Evolutionary conservation across 768 basidiomycete genomes (phyloP).

Genomic region (Mycena belliarum): DNA sequence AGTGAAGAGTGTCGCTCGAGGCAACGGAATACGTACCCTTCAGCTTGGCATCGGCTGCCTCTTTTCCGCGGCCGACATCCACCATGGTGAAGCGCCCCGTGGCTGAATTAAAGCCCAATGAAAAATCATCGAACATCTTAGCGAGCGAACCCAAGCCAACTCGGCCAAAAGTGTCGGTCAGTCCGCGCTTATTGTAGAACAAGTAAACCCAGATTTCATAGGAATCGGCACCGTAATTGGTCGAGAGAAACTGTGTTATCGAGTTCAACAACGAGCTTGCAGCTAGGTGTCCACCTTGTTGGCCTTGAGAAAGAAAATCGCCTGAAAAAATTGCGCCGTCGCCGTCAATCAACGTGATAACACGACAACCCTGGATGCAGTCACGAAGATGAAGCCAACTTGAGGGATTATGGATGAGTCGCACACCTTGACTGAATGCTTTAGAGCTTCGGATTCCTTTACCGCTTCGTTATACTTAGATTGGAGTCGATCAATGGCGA

Average conservation of each 20-base stretch:
- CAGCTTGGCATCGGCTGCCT: constrained; percentile 75
- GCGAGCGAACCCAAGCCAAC: constrained; percentile 37
- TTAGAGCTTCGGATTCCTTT: constrained; percentile 40
- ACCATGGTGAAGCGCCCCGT: constrained; percentile 66
- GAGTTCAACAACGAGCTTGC: constrained; percentile 49
- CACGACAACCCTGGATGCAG: constrained; percentile 42
- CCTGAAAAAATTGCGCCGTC: constrained; percentile 62
- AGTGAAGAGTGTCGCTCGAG: background rate
- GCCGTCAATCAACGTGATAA: constrained; percentile 63
- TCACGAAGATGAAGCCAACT: too few species aligned
- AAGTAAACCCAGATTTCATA: constrained; percentile 64
- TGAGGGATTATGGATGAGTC: too few species aligned
- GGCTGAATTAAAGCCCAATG: constrained; percentile 71
- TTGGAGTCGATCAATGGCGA: constrained; percentile 40
- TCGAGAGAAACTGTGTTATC: constrained; percentile 36
- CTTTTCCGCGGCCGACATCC: constrained; percentile 71
- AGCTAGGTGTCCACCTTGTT: constrained; percentile 57
- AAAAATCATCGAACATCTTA: constrained; percentile 60
- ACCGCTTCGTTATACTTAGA: constrained; percentile 37
- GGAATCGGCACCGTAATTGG: constrained; percentile 36
- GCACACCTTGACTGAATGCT: constrained; percentile 46
- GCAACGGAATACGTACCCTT: constrained; percentile 49
- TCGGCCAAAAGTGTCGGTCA: constrained; percentile 51
- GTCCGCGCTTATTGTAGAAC: constrained; percentile 64
- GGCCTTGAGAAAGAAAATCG: constrained; percentile 55